A percentile compares a stretch with the other conserved stretches of the same genome.
These are phyloP conservation scores for Phalaenopsis hybrid DNA, from an alignment of 116 monocot genomes.

Conservation along the genomic window DNA sequence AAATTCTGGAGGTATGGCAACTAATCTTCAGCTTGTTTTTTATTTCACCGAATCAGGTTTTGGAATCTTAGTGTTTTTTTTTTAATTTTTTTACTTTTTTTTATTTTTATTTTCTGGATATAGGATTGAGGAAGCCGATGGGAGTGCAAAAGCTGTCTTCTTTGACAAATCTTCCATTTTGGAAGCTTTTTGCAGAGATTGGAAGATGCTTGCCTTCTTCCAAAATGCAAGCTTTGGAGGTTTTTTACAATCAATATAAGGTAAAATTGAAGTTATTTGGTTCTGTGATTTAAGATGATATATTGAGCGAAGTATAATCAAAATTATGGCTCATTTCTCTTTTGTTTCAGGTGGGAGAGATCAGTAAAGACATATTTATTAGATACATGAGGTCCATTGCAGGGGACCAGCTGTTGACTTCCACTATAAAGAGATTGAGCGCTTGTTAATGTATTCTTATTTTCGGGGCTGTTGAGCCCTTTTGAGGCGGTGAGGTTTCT, in stretches of 20 bases:
- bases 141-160: not conserved
- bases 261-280: slow-evolving; percentile 16
- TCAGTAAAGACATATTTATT: slow-evolving; percentile 39
- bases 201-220: slow-evolving; percentile 27
- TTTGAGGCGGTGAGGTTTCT: no score
- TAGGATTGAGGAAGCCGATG: not conserved
- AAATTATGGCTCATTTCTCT: not conserved
- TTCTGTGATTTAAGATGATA: no score
- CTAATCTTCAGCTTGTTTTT: not conserved
- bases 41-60: not conserved
- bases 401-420: slow-evolving; percentile 46
- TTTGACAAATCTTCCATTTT: slow-evolving; percentile 17
- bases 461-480: no score
- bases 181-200: slow-evolving; percentile 42
- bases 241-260: slow-evolving; percentile 34
- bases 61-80: not conserved
- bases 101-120: not conserved
- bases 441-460: not conserved
- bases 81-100: not conserved
- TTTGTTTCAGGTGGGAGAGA: slow-evolving; percentile 42
- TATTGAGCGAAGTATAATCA: not conserved
- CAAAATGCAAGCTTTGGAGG: slow-evolving; percentile 23
- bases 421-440: slow-evolving; percentile 31
- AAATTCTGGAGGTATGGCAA: slow-evolving; percentile 1
- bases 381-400: slow-evolving; percentile 29